Conservation (phyloP, 352 stramenopile genomes). For the Phytophthora kernoviae region DNA sequence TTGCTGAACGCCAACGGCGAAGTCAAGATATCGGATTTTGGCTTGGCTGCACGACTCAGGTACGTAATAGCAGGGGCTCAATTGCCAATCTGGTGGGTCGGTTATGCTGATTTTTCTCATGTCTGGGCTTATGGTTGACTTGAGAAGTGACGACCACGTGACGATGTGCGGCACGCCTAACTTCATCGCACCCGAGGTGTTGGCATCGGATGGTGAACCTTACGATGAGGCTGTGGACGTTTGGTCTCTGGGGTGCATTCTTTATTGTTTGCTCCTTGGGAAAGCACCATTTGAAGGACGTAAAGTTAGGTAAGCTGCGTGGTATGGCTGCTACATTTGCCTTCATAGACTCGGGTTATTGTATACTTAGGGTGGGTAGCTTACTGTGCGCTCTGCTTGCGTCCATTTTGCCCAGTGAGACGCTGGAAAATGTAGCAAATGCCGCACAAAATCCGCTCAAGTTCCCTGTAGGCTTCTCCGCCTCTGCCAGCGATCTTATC, state of each 20-base stretch:
- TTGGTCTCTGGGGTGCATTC: constrained; percentile 84
- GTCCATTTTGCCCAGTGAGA: constrained; percentile 42
- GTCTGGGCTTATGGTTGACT: background rate
- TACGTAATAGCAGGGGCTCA: constrained; percentile 11
- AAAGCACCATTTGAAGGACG: constrained; percentile 75
- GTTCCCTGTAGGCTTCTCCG: constrained; percentile 62
- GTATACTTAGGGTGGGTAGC: no score
- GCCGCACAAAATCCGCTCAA: constrained; percentile 41
- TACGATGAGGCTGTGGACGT: constrained; percentile 77
- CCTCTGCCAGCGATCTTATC: constrained; percentile 61
- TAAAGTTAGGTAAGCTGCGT: constrained; percentile 65
- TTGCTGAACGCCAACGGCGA: constrained; percentile 52
- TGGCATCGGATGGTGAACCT: constrained; percentile 39
- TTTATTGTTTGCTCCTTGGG: constrained; percentile 71
- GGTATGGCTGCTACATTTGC: no score
- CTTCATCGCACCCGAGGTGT: constrained; percentile 80
- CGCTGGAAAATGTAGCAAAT: constrained; percentile 72
- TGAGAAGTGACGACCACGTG: constrained; percentile 47
- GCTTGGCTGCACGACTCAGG: constrained; percentile 63
- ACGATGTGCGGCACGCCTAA: constrained; percentile 87
- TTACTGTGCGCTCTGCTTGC: background rate
- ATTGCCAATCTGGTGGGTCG: background rate
- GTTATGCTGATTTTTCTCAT: constrained; percentile 1
- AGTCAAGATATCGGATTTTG: constrained; percentile 83
- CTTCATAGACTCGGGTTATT: no score